Conservation (phyloP, 371 early-diverging fungal genomes). For the Mucor sp. region DNA sequence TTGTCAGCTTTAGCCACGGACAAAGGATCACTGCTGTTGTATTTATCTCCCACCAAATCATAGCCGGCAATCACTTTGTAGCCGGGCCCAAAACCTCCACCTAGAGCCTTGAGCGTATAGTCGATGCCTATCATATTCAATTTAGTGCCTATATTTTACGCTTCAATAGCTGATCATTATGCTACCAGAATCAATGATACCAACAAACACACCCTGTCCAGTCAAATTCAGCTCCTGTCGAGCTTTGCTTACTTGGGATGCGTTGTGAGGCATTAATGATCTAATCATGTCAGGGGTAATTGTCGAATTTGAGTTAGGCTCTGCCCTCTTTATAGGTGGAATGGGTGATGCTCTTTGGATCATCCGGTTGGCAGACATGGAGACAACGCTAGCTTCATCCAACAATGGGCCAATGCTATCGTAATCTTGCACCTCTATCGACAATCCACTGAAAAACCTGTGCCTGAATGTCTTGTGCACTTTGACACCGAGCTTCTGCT, state of each 20-base stretch:
- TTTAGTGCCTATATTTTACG: not conserved
- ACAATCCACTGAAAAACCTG: not conserved
- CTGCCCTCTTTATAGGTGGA: not conserved
- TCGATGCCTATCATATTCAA: constrained; percentile 43
- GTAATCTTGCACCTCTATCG: not conserved
- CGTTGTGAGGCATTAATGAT: constrained; percentile 20
- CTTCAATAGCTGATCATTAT: not conserved
- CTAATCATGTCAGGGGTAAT: not conserved
- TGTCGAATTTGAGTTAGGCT: not conserved
- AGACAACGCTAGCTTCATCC: not conserved
- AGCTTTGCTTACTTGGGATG: constrained; percentile 19
- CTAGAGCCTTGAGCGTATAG: constrained; percentile 71
- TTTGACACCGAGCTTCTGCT: not conserved
- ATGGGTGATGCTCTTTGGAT: not conserved
- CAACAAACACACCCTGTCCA: constrained; percentile 32
- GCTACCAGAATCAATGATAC: constrained; percentile 44
- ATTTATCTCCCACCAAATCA: constrained; percentile 61
- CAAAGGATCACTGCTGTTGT: constrained; percentile 20
- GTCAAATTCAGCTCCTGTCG: constrained; percentile 16
- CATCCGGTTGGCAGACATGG: not conserved
- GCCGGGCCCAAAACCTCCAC: constrained; percentile 67
- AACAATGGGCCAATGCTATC: not conserved
- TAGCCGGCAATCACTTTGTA: constrained; percentile 64
- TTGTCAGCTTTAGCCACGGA: constrained; percentile 3
- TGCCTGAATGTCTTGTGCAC: not conserved